phyloP scores from a whole-genome alignment of 768 basidiomycete genomes.

The Udeniomyces megalosporus region DNA sequence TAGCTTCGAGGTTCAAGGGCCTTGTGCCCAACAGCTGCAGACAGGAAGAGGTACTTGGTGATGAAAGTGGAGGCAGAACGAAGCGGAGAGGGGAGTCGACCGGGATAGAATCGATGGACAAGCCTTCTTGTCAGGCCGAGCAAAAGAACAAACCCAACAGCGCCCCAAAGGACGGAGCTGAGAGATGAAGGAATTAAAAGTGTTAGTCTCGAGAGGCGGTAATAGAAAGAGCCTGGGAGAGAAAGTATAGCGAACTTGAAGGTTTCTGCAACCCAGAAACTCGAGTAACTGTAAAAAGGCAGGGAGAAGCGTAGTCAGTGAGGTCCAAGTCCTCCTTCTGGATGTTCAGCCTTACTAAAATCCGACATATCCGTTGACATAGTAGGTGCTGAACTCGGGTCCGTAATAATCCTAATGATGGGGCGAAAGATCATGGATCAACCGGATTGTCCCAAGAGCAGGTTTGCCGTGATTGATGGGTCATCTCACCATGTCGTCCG shows the following conservation, averaged over 20 bases:
- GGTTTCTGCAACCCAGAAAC: not conserved
- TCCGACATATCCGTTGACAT: too few species aligned
- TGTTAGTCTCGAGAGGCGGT: too few species aligned
- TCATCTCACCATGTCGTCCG: too few species aligned
- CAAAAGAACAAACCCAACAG: not conserved
- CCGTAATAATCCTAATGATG: too few species aligned
- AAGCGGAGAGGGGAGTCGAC: not conserved
- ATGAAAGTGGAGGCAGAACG: not conserved
- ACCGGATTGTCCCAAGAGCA: too few species aligned
- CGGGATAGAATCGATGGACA: not conserved
- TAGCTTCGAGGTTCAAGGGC: not conserved
- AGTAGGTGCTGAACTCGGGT: too few species aligned
- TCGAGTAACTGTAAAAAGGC: too few species aligned
- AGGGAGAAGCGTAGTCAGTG: too few species aligned
- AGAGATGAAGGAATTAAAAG: not conserved
- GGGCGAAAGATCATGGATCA: too few species aligned
- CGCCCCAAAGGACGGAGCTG: not conserved
- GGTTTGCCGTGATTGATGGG: too few species aligned
- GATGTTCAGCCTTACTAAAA: too few species aligned
- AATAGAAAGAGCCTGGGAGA: not conserved
- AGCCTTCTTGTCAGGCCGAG: not conserved
- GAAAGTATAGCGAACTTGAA: not conserved
- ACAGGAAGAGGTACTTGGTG: constrained; percentile 5
- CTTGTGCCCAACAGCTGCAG: not conserved
- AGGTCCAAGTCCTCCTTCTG: too few species aligned